A percentile compares a stretch with the other conserved stretches of the same genome.
These are phyloP conservation scores for Diaporthe capsici DNA, from an alignment of 2,329 filamentous ascomycete genomes.

Conservation along the genomic window DNA sequence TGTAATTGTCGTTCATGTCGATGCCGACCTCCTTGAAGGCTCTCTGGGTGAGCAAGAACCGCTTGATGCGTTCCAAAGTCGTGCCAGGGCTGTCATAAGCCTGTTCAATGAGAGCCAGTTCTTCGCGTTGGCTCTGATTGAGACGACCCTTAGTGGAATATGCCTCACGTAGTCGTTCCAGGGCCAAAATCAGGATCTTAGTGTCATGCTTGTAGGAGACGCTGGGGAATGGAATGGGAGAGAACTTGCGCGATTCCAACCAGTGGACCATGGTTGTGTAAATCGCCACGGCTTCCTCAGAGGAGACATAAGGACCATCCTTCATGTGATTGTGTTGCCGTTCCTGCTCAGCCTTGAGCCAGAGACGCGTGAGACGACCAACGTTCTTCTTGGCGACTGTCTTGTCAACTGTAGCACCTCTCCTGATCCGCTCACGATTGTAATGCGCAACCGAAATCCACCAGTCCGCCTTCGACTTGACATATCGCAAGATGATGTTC, in stretches of 20 bases:
- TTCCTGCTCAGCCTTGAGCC: slow-evolving; percentile 98
- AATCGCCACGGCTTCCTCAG: slow-evolving; percentile 97
- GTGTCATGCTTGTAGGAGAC: slow-evolving; percentile 99
- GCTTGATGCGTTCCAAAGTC: slow-evolving; percentile 95
- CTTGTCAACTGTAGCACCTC: slow-evolving; percentile 98
- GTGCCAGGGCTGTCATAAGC: slow-evolving; percentile 98
- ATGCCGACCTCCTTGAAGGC: slow-evolving; percentile 99
- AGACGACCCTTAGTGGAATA: slow-evolving; percentile 98
- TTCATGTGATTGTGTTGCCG: slow-evolving; percentile 99
- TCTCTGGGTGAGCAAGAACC: slow-evolving; percentile 94
- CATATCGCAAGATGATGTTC: slow-evolving; percentile 98
- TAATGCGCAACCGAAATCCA: slow-evolving; percentile 99
- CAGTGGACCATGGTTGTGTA: slow-evolving; percentile 99
- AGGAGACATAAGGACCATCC: slow-evolving; percentile 97
- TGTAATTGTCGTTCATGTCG: slow-evolving; percentile 99
- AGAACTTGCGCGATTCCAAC: slow-evolving; percentile 98
- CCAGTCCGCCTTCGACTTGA: slow-evolving; percentile 99
- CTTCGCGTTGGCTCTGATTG: slow-evolving; percentile 97
- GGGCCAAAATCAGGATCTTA: slow-evolving; percentile 95
- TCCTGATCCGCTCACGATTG: slow-evolving; percentile 95
- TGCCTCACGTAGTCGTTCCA: slow-evolving; percentile 92
- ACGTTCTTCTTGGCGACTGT: slow-evolving; percentile 99
- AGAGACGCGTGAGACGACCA: slow-evolving; percentile 91
- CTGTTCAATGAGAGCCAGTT: slow-evolving; percentile 96
- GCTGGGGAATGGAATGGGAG: slow-evolving; percentile 97